Conservation (phyloP, 495 filamentous ascomycete species). For the Neurospora sp. region DNA sequence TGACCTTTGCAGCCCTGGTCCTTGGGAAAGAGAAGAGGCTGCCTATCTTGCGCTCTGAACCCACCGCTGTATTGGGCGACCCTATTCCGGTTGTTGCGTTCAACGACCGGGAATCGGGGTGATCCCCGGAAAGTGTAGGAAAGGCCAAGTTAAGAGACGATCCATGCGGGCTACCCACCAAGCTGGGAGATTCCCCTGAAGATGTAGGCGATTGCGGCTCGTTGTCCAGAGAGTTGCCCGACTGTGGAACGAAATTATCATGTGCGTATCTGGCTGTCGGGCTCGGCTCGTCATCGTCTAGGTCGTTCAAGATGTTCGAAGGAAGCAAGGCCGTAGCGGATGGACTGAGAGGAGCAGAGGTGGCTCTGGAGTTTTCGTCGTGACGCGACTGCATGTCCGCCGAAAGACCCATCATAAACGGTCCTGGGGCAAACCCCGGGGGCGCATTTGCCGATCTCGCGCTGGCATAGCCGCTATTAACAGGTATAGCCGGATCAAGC, state of each 20-base stretch:
- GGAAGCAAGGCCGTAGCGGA: slow-evolving; percentile 69
- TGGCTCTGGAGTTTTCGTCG: slow-evolving; percentile 34
- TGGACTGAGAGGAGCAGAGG: slow-evolving; percentile 67
- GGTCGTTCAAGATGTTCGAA: slow-evolving; percentile 59
- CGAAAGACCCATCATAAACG: slow-evolving; percentile 38
- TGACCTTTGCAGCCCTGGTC: slow-evolving; percentile 55
- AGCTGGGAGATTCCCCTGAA: slow-evolving; percentile 51
- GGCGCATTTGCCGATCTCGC: slow-evolving; percentile 31
- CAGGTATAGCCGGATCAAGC: slow-evolving; percentile 25
- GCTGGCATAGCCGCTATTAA: slow-evolving; percentile 23
- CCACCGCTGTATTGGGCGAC: slow-evolving; percentile 9
- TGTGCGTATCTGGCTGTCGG: slow-evolving; percentile 31
- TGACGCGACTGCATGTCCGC: slow-evolving; percentile 24
- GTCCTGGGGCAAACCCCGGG: slow-evolving; percentile 40
- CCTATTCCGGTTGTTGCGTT: slow-evolving; percentile 9
- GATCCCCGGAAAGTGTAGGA: slow-evolving; percentile 31
- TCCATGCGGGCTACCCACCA: slow-evolving; percentile 57
- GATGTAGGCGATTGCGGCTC: slow-evolving; percentile 64
- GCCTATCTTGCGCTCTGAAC: slow-evolving; percentile 24
- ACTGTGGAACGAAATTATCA: slow-evolving; percentile 18
- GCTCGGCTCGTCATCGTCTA: slow-evolving; percentile 61
- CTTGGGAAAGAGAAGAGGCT: slow-evolving; percentile 57
- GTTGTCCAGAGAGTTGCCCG: slow-evolving; percentile 33
- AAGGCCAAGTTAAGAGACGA: slow-evolving; percentile 49
- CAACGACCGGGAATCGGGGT: slow-evolving; percentile 28